Conservation (phyloP, 73 alveolate genomes). For the Paramecium sexaurelia region DNA sequence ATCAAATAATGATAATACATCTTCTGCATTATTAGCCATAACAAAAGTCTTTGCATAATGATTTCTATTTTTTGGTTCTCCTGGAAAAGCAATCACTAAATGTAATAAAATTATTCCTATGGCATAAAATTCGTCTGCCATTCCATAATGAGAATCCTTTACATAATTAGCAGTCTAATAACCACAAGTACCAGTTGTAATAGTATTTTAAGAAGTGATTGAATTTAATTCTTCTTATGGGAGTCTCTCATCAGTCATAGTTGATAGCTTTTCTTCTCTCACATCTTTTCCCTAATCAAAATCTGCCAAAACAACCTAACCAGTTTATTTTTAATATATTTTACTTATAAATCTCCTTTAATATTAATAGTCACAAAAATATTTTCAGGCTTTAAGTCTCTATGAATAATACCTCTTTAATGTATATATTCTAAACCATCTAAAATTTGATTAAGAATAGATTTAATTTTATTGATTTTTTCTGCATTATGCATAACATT, state of each 20-base stretch:
- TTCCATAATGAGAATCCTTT: slow-evolving; percentile 40
- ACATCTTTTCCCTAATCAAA: slow-evolving; percentile 58
- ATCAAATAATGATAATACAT: not conserved
- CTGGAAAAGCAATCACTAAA: slow-evolving; percentile 50
- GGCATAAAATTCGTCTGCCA: slow-evolving; percentile 59
- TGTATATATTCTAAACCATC: slow-evolving; percentile 52
- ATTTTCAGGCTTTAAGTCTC: slow-evolving; percentile 55
- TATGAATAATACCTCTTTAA: slow-evolving; percentile 31
- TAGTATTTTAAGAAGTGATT: slow-evolving; percentile 22
- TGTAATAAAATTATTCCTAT: slow-evolving; percentile 36
- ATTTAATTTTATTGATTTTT: slow-evolving; percentile 28
- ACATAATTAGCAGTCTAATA: slow-evolving; percentile 46
- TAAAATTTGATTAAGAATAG: slow-evolving; percentile 21
- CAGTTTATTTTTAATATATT: not conserved
- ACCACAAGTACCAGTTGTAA: slow-evolving; percentile 48
- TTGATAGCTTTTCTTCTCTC: slow-evolving; percentile 11
- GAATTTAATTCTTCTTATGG: slow-evolving; percentile 47
- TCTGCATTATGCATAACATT: slow-evolving; percentile 14
- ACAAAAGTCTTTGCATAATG: slow-evolving; percentile 57
- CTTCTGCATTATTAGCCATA: not conserved
- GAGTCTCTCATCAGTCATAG: slow-evolving; percentile 35
- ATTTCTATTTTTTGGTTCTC: slow-evolving; percentile 53
- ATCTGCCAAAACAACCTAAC: slow-evolving; percentile 52
- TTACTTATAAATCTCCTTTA: slow-evolving; percentile 46
- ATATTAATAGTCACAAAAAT: slow-evolving; percentile 49